Base-by-base conservation (phyloP, 2,329 filamentous ascomycete genomes). In the Cercospora sojina region DNA sequence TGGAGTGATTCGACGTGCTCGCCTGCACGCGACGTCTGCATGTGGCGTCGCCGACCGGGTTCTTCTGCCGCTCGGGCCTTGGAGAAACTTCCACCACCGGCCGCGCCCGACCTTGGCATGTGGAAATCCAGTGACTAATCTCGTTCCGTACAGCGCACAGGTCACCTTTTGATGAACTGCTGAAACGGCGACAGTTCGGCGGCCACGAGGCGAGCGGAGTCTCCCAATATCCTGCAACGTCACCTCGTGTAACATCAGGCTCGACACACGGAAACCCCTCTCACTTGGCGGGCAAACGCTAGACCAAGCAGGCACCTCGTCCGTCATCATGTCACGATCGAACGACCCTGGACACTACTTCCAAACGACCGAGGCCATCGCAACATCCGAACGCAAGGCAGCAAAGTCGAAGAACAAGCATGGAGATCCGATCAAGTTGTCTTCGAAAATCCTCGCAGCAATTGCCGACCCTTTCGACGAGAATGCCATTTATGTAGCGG, bases 281-380 rank as follows among this genome's bases (percentile, higher is more conserved):
- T 51, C 47, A 23, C 47, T 51, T 51, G 47, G 47, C 47, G 25
- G 25, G 1, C 35, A 51, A 51, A 51, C 47, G 43, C 60, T 43
- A 47, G 20, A 31, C 23, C 23, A 32, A 20, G 20, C 25, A 32
- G 29, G 20, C 25, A 63, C 38, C 29, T 25, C 47, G 23, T 55
- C 25, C 20, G 16, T n/a, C 31, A 64, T 18, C 41, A 89, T 87
- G 83, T 90, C 91, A 78, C 85, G 87, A 69, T 90, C 91, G 29
- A 85, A 86, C 59, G 87, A 96, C 75, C 85, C 89, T 60, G 89
- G 90, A 31, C 88, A 95, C 76, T 98, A 96, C 83, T 98, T 98
- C 77, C 91, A 97, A 79, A 96, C 93, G 31, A 91, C 93, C 67
- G 81, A 85, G 55, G 81, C 85, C 27, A 75, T 84, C 64, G 76